Evolutionary conservation across 164 flowering plant species (phyloP), one percentile per base, ranked within the genome.

Genomic region (Buxus sempervirens): DNA sequence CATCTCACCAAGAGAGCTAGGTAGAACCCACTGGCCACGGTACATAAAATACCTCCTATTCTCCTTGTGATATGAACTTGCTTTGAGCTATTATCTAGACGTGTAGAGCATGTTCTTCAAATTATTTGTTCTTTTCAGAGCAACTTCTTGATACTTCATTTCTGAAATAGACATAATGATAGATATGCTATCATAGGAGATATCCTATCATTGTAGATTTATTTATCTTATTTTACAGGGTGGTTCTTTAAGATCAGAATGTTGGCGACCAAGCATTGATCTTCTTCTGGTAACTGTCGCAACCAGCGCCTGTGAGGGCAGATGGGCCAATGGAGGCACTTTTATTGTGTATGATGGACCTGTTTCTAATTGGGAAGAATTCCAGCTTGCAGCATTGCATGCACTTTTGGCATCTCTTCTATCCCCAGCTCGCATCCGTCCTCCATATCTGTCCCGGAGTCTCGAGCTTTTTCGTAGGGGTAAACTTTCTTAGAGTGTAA

Each of bases 401-500:
- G 91, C 96, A 58, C 87, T 95, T 72, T 74, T 88, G 78, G 86
- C 96, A 62, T 90, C 96, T 70, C 82, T 91, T 69, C 86, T 90
- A 65, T 89, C 98, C 5, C 87, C 93, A 51, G 64, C 86, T 59
- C 82, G 77, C 71, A 68, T 71, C 13, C 86, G 96, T 9, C 90
- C 96, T 4, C 86, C 85, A 38, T 74, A 83, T 80, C 70, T 95
- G 24, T 77, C 89, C 38, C 81, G 78, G 70, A 87, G 86, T 64
- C 92, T 91, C 72, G 88, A 81, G 67, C 96, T 90, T 71, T 90
- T 90, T 65, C 85, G 82, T 45, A 83, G 77, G 85, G 98, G 98
- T 90, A 82, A 51, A 19, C 60, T 36, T 54, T 58, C 19, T 23
- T 16, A 41, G 18, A 22, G 25, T 64, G 21, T 45, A 36, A 25